phyloP scores from a whole-genome alignment of 148 eudicot genomes.

The Fagopyrum tataricum region DNA sequence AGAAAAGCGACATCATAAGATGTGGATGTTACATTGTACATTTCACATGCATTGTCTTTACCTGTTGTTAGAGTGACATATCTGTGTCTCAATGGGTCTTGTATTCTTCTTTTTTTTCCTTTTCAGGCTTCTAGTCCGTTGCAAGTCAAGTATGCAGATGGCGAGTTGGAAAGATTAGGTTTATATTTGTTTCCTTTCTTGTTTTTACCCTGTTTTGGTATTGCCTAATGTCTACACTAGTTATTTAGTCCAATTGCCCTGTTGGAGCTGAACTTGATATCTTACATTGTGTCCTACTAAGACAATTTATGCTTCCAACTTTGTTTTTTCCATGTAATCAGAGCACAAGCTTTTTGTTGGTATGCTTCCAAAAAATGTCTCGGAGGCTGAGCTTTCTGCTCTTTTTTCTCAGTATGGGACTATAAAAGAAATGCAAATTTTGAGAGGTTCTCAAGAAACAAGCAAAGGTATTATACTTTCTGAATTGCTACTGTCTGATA shows the following conservation, averaged over 20 bases:
- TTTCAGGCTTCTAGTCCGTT: slow-evolving; percentile 92
- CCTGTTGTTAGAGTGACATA: background rate
- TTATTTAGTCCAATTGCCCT: background rate
- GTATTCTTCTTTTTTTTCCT: slow-evolving; percentile 14
- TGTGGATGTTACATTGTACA: background rate
- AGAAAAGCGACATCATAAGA: background rate
- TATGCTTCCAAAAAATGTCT: slow-evolving; percentile 95
- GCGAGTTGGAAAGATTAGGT: slow-evolving; percentile 99
- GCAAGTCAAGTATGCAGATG: slow-evolving; percentile 99
- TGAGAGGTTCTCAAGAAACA: slow-evolving; percentile 94
- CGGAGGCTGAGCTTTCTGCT: slow-evolving; percentile 79
- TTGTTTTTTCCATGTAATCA: slow-evolving; percentile 23
- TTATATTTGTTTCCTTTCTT: slow-evolving; percentile 16
- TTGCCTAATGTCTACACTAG: background rate
- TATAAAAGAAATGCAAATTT: slow-evolving; percentile 80
- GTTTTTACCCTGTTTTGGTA: slow-evolving; percentile 5
- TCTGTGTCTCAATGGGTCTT: background rate
- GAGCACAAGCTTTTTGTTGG: slow-evolving; percentile 98
- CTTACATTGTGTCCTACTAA: background rate
- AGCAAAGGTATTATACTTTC: slow-evolving; percentile 61
- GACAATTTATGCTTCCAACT: slow-evolving; percentile 7
- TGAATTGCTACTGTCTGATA: background rate
- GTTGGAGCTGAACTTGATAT: background rate
- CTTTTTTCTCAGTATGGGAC: slow-evolving; percentile 86
- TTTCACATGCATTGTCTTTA: background rate